Evolutionary conservation across 768 basidiomycete species (phyloP).

Genomic region (Clitopilus passeckerianus): DNA sequence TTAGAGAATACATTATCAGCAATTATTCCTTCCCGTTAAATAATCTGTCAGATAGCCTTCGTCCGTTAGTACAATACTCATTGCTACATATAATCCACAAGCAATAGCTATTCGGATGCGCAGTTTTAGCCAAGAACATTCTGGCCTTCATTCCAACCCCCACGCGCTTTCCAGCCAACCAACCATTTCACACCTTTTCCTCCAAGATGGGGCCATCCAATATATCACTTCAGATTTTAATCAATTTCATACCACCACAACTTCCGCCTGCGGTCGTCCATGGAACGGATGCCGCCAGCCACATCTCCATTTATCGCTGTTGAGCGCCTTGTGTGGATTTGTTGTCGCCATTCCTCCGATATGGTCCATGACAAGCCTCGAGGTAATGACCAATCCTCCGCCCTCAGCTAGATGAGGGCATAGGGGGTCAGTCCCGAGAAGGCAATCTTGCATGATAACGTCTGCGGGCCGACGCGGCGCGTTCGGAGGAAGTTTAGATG

Average conservation of each 20-base stretch:
- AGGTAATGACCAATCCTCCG: conserved; percentile 32
- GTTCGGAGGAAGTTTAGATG: conserved; percentile 21
- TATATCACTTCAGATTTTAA: background rate
- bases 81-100: no score
- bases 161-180: background rate
- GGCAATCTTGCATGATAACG: conserved; percentile 36
- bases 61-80: background rate
- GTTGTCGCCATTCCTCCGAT: conserved; percentile 34
- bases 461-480: conserved; percentile 28
- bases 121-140: background rate
- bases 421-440: conserved; percentile 31
- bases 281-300: conserved; percentile 44
- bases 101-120: background rate
- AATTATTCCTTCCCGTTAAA: background rate
- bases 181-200: background rate
- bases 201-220: background rate
- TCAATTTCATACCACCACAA: conserved; percentile 21
- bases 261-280: conserved; percentile 27
- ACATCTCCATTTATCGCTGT: conserved; percentile 33
- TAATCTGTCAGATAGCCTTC: background rate
- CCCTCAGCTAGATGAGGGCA: conserved; percentile 22
- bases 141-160: background rate
- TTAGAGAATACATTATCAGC: background rate
- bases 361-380: conserved; percentile 36
- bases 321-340: conserved; percentile 19